Evolutionary conservation across 495 filamentous ascomycete genomes (phyloP).

Genomic region (Talaromyces stipitatus): DNA sequence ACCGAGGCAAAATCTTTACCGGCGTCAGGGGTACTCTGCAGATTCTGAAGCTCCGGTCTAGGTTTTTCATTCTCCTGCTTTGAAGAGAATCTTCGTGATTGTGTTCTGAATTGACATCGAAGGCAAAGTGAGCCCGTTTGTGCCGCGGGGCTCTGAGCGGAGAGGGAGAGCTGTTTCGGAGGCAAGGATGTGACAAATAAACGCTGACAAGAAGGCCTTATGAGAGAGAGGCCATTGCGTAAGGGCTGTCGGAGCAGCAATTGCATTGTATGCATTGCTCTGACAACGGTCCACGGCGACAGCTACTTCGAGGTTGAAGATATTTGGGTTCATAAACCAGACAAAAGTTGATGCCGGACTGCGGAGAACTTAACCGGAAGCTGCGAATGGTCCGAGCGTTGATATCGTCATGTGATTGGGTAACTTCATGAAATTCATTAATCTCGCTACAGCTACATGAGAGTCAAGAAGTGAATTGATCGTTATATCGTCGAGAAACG

Average conservation of each 20-base stretch:
- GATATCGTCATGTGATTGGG: neutral
- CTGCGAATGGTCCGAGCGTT: neutral
- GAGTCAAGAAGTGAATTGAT: neutral
- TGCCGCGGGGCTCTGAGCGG: neutral
- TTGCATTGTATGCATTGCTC: constrained; percentile 20
- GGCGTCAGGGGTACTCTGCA: neutral
- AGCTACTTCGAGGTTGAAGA: neutral
- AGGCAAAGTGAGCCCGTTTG: constrained; percentile 31
- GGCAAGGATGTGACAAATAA: neutral
- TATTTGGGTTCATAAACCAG: neutral
- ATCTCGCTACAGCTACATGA: neutral
- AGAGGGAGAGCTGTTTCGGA: neutral
- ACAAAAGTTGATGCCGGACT: neutral
- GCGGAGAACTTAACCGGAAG: neutral
- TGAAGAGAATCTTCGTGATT: constrained; percentile 14
- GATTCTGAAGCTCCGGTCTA: neutral
- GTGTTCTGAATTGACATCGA: constrained; percentile 32
- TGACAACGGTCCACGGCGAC: neutral
- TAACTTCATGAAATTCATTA: neutral
- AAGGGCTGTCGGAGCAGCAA: constrained; percentile 35
- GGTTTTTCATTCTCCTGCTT: constrained; percentile 10
- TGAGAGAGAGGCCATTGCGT: constrained; percentile 13
- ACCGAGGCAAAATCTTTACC: constrained; percentile 13
- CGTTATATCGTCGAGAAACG: neutral
- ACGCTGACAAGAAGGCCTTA: neutral